phyloP scores from a whole-genome alignment of 805 yeast genomes.

The Saccharomycopsis malanga region DNA sequence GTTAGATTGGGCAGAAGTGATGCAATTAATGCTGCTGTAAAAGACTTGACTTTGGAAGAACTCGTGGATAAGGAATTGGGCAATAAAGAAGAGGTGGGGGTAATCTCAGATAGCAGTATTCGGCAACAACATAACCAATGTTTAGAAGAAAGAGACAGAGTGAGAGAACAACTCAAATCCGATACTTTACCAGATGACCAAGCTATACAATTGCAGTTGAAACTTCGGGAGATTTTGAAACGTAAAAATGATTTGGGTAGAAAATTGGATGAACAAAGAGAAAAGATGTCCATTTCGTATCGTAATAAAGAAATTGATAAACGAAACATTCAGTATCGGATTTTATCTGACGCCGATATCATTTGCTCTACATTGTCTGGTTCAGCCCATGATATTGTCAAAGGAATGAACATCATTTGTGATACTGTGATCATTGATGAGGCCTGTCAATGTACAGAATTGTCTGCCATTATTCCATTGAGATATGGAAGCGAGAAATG shows the following conservation, averaged over 20 bases:
- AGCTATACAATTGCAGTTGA: slow-evolving; percentile 37
- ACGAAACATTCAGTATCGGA: slow-evolving; percentile 64
- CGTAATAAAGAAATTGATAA: slow-evolving; percentile 75
- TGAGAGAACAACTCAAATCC: slow-evolving; percentile 37
- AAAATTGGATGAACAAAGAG: slow-evolving; percentile 73
- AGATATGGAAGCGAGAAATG: slow-evolving; percentile 86
- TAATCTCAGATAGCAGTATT: slow-evolving; percentile 40
- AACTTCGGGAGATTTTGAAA: slow-evolving; percentile 49
- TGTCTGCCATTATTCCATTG: slow-evolving; percentile 85
- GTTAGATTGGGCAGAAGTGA: slow-evolving; percentile 90
- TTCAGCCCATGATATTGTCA: slow-evolving; percentile 82
- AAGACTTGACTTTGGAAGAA: slow-evolving; percentile 79
- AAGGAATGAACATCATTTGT: slow-evolving; percentile 66
- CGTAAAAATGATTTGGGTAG: slow-evolving; percentile 64
- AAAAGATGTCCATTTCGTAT: slow-evolving; percentile 55
- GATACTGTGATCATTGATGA: slow-evolving; percentile 93
- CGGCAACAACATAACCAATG: slow-evolving; percentile 46
- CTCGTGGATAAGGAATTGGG: slow-evolving; percentile 60
- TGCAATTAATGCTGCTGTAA: slow-evolving; percentile 74
- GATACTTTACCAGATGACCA: slow-evolving; percentile 35
- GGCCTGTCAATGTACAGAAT: slow-evolving; percentile 94
- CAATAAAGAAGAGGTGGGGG: slow-evolving; percentile 31
- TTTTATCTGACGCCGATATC: slow-evolving; percentile 69
- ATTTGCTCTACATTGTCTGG: slow-evolving; percentile 92
- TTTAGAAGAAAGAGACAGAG: slow-evolving; percentile 48